Conservation (phyloP, 495 filamentous ascomycete genomes). For the Penicillium malachiteum region DNA sequence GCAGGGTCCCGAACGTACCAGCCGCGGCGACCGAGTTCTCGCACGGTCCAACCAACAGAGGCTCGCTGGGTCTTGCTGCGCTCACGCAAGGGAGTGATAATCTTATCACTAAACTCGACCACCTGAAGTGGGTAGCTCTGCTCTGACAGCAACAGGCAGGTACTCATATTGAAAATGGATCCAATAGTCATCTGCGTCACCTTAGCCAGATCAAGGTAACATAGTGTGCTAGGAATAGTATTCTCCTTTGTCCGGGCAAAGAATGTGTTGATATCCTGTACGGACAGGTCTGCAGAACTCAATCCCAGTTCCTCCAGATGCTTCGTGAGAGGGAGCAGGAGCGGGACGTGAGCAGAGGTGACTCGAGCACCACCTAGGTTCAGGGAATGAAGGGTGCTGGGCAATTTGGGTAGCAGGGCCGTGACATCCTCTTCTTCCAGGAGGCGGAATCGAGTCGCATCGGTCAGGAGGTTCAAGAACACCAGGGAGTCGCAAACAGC, state of each 20-base stretch:
- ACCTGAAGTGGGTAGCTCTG: constrained; percentile 73
- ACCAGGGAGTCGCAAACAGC: constrained; percentile 63
- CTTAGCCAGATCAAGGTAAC: constrained; percentile 73
- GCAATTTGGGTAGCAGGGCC: constrained; percentile 66
- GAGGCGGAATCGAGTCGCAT: constrained; percentile 71
- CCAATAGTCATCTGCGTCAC: constrained; percentile 56
- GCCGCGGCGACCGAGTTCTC: constrained; percentile 66
- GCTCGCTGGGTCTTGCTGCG: constrained; percentile 49
- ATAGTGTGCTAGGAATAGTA: constrained; percentile 56
- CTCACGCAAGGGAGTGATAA: constrained; percentile 59
- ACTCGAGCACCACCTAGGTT: constrained; percentile 78
- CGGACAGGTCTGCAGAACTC: constrained; percentile 62
- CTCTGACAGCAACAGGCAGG: constrained; percentile 59
- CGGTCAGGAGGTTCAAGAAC: constrained; percentile 73
- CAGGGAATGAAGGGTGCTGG: constrained; percentile 66
- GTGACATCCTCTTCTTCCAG: constrained; percentile 65
- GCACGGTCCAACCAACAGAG: constrained; percentile 62
- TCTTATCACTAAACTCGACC: constrained; percentile 72
- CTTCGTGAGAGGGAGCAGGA: constrained; percentile 69
- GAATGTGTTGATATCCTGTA: constrained; percentile 61
- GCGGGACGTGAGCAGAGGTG: constrained; percentile 59
- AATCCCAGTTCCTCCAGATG: constrained; percentile 79
- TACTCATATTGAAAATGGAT: constrained; percentile 57
- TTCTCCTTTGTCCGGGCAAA: constrained; percentile 33
- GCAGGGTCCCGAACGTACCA: constrained; percentile 64